Evolutionary conservation across 2,329 filamentous ascomycete genomes (phyloP).

Genomic region (Ceratocystis papillata): DNA sequence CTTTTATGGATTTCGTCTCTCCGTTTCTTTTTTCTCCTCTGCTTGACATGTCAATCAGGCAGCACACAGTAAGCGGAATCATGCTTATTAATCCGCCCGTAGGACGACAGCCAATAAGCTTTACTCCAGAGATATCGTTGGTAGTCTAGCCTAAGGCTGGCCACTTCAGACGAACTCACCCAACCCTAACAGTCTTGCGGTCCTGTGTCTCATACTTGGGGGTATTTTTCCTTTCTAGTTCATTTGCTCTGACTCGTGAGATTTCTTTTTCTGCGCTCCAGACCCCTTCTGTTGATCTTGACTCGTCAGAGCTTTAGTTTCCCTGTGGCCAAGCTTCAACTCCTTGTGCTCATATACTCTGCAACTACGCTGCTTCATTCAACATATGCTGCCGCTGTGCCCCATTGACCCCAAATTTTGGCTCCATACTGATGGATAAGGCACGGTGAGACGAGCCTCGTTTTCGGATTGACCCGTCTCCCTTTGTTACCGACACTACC

Average conservation of each 20-base stretch:
- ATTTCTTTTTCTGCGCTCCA: too few species aligned
- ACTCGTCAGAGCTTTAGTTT: background rate
- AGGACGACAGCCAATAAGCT: too few species aligned
- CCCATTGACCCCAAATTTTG: slow-evolving; percentile 20
- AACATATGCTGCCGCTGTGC: background rate
- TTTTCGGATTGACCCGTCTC: slow-evolving; percentile 21
- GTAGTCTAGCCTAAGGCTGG: too few species aligned
- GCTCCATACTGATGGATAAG: slow-evolving; percentile 23
- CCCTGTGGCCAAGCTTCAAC: slow-evolving; percentile 2
- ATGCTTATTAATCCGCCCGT: too few species aligned
- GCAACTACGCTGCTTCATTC: background rate
- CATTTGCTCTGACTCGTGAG: too few species aligned
- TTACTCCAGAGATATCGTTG: too few species aligned
- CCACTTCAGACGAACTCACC: too few species aligned
- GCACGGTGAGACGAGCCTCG: slow-evolving; percentile 25
- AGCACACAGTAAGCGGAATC: too few species aligned
- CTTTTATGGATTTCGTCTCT: background rate
- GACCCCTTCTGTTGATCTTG: background rate
- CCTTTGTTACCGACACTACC: background rate
- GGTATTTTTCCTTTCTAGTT: too few species aligned
- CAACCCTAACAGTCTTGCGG: too few species aligned
- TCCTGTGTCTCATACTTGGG: too few species aligned
- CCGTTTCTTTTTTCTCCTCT: background rate
- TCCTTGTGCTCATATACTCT: background rate
- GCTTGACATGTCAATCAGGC: too few species aligned